Conservation (phyloP, 2,329 filamentous ascomycete species). For the Aureobasidium sp. region DNA sequence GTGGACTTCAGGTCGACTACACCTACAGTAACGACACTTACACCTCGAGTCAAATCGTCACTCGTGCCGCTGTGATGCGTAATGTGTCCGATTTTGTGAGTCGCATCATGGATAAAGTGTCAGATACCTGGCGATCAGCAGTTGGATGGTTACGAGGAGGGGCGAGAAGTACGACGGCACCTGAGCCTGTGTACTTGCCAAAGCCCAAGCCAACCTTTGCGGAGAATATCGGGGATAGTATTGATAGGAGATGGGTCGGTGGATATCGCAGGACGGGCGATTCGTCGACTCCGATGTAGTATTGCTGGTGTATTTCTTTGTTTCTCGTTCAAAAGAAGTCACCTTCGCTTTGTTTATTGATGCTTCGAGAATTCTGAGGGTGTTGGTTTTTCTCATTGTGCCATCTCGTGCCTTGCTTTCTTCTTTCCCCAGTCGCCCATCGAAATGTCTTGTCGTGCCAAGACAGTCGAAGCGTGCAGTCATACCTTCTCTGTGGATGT, state of each 20-base stretch:
- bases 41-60: background rate
- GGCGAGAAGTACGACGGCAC: background rate
- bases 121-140: no score
- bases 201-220: background rate
- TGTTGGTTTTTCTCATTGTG: background rate
- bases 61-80: background rate
- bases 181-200: background rate
- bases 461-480: no score
- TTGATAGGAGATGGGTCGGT: background rate
- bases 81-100: background rate
- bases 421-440: background rate
- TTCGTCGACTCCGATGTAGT: background rate
- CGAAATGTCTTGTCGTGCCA: background rate
- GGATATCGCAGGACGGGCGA: background rate
- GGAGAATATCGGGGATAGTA: background rate
- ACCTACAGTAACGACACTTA: conserved; percentile 3
- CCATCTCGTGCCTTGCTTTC: background rate
- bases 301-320: background rate
- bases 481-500: background rate
- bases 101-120: no score
- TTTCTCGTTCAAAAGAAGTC: background rate
- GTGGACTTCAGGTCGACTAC: conserved; percentile 17
- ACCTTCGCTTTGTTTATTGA: background rate
- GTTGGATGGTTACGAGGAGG: no score
- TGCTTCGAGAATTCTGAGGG: no score